These are phyloP conservation scores for Rasamsonia emersonii DNA, from an alignment of 2,329 filamentous ascomycete species.

Conservation along the genomic window DNA sequence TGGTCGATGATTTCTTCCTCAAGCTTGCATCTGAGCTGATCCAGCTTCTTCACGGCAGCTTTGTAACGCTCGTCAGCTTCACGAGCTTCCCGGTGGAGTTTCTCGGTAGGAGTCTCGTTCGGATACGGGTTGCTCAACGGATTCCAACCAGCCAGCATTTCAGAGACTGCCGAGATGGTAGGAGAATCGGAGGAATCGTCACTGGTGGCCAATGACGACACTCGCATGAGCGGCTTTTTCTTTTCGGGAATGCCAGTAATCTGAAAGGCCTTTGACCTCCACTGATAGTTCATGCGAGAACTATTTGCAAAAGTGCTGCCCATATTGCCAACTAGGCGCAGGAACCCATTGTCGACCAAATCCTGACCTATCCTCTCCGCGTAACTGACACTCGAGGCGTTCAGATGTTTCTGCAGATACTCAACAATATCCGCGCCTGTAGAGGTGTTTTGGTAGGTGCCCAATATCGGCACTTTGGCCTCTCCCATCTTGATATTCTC, in stretches of 20 bases:
- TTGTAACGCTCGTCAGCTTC: slow-evolving; percentile 96
- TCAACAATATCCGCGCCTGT: slow-evolving; percentile 89
- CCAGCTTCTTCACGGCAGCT: slow-evolving; percentile 71
- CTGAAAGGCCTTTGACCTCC: slow-evolving; percentile 87
- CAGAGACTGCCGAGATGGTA: slow-evolving; percentile 70
- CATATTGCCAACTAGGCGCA: slow-evolving; percentile 87
- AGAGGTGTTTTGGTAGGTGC: slow-evolving; percentile 89
- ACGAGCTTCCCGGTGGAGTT: slow-evolving; percentile 74
- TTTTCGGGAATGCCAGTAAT: slow-evolving; percentile 81
- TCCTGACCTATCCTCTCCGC: slow-evolving; percentile 94
- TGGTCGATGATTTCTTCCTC: slow-evolving; percentile 92
- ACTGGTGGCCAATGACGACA: slow-evolving; percentile 61
- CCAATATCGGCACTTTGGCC: slow-evolving; percentile 89
- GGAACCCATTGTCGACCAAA: slow-evolving; percentile 72
- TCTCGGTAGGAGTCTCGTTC: slow-evolving; percentile 86
- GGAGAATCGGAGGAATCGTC: slow-evolving; percentile 65
- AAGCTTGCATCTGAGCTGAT: slow-evolving; percentile 84
- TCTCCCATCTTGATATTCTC: slow-evolving; percentile 80
- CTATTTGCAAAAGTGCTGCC: slow-evolving; percentile 95
- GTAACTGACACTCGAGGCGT: slow-evolving; percentile 74
- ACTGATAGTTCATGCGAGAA: slow-evolving; percentile 95
- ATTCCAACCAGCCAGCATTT: slow-evolving; percentile 89
- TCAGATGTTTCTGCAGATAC: slow-evolving; percentile 84
- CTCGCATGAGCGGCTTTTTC: slow-evolving; percentile 63
- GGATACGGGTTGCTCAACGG: slow-evolving; percentile 80